phyloP scores from a whole-genome alignment of 208 protist genomes.

The Porcisia hertigi region DNA sequence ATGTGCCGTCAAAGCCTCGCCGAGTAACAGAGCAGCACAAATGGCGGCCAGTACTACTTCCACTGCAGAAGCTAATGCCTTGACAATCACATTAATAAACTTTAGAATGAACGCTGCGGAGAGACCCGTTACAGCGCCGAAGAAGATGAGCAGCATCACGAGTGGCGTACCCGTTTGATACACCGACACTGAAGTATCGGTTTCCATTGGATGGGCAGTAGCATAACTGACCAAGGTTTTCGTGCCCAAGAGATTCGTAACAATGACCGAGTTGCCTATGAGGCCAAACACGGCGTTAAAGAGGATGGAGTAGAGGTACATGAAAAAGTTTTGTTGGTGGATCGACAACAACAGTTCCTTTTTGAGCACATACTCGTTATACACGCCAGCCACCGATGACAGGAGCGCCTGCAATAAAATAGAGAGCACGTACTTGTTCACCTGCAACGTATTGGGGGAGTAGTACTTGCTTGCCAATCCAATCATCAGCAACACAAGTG shows the following conservation, averaged over 20 bases:
- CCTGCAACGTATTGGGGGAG: conserved; percentile 22
- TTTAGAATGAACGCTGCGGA: conserved; percentile 76
- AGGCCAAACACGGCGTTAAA: conserved; percentile 71
- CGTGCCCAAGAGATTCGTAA: conserved; percentile 11
- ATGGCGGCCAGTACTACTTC: conserved; percentile 67
- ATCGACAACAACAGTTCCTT: conserved; percentile 55
- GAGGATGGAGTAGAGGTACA: conserved; percentile 72
- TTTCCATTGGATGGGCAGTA: not conserved
- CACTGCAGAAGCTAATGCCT: conserved; percentile 62
- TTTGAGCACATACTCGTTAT: conserved; percentile 81
- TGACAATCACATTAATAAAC: conserved; percentile 81
- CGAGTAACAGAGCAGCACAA: conserved; percentile 32
- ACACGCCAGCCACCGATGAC: conserved; percentile 65
- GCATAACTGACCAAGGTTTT: not conserved
- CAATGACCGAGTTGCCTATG: conserved; percentile 24
- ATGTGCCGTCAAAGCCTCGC: conserved; percentile 45
- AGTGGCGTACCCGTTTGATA: conserved; percentile 8
- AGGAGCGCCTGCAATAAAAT: conserved; percentile 59
- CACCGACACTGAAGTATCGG: not conserved
- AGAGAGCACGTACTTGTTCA: conserved; percentile 35
- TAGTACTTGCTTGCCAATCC: conserved; percentile 65
- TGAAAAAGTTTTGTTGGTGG: conserved; percentile 83
- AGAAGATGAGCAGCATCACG: conserved; percentile 46
- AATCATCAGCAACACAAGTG: conserved; percentile 51
- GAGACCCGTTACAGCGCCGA: conserved; percentile 50